Evolutionary conservation across 176 grass and related monocot genomes (phyloP), one percentile per base, ranked within the genome.

Genomic region (Elymus sibiricus): DNA sequence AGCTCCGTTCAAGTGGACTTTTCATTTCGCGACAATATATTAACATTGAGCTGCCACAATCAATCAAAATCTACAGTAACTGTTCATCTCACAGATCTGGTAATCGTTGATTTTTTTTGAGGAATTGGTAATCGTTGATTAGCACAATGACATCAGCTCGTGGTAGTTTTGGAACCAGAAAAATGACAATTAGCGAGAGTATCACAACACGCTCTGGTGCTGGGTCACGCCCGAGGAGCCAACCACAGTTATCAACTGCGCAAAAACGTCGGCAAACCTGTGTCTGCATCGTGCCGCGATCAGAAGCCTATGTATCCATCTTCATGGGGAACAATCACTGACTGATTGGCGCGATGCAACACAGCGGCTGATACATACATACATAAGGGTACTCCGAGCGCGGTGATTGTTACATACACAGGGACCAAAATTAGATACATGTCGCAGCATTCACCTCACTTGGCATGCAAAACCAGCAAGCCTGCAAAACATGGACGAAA

Each of bases 401-500:
- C 22, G 31, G 59, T 2, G 5, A 43, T 7, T 24, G 43, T 11
- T 63, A 60, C 76, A 69, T 29, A 68, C 34, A 84, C 25, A 31
- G 0, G 60, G 11, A 28, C 85, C 44, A 76, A 66, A 47, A 68
- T 49, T 47, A 47, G 76, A 56, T 76, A 71, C 61, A 27, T 3
- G 44, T 39, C 31, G 14, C 28, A 2, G n/a, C 49, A 53, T 53
- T 92, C 66, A 89, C 56, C 83, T 92, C 66, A 92, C 64, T 79
- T 88, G 53, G 21, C 58, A 79, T 86, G 72, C 26, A 82, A 83
- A 79, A 79, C 58, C 83, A 92, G 29, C 26, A 92, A 86, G 60
- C 90, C 90, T 92, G 86, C 39, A 92, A 37, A 92, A 37, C 74
- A 92, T 31, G 79, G 31, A 60, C 0, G 0, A 35, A 78, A 86